A percentile compares a stretch with the other conserved stretches of the same genome.
Conservation (phyloP, 306 rosid species). For the Echinosophora koreensis region DNA sequence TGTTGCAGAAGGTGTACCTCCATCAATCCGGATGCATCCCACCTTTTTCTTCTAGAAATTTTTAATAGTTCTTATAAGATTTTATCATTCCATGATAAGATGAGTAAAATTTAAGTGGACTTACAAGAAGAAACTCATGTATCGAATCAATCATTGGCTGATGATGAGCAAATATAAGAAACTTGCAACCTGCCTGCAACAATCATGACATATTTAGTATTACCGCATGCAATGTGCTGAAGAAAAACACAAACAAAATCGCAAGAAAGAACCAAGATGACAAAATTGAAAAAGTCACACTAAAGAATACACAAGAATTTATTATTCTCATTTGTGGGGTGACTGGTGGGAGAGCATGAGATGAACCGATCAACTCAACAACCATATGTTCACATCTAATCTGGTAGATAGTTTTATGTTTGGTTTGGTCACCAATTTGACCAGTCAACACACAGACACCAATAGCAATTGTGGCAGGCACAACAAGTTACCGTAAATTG, state of each 20-base stretch:
- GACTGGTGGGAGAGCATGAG: not conserved
- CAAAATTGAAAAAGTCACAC: conserved; percentile 21
- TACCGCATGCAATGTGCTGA: conserved; percentile 20
- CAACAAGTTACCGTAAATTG: conserved; percentile 1
- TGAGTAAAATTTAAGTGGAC: conserved; percentile 51
- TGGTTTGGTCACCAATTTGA: conserved; percentile 15
- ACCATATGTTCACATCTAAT: conserved; percentile 9
- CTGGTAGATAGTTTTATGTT: not conserved
- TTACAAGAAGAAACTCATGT: conserved; percentile 87
- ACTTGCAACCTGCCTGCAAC: conserved; percentile 95
- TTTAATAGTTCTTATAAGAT: conserved; percentile 50
- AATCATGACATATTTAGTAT: conserved; percentile 36
- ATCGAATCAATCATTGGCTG: conserved; percentile 87
- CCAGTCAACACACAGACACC: conserved; percentile 24
- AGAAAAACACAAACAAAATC: conserved; percentile 33
- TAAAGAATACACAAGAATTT: conserved; percentile 29
- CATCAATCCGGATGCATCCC: conserved; percentile 94
- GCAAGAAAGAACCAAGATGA: conserved; percentile 1
- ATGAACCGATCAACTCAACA: conserved; percentile 30
- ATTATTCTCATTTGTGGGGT: not conserved
- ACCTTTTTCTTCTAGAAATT: conserved; percentile 87
- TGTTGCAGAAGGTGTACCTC: conserved; percentile 70
- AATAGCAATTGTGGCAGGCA: conserved; percentile 15
- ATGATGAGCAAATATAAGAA: conserved; percentile 95
- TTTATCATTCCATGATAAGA: conserved; percentile 45